These are phyloP conservation scores for Acer yangbiense DNA, from an alignment of 345 rosid genomes.

Conservation along the genomic window DNA sequence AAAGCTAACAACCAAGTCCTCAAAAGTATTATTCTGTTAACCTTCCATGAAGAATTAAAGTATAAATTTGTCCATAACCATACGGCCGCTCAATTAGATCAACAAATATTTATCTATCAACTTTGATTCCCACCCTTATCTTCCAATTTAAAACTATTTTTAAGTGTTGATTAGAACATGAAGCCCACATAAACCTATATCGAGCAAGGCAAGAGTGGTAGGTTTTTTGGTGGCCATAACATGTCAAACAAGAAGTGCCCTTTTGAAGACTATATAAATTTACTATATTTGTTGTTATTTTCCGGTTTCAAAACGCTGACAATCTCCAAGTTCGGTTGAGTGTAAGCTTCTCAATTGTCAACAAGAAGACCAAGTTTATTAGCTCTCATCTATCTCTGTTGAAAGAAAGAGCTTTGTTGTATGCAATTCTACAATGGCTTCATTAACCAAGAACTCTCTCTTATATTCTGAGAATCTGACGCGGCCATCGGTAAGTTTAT, in stretches of 20 bases:
- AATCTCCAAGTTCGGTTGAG: background rate
- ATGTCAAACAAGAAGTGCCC: constrained; percentile 14
- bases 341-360: background rate
- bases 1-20: constrained; percentile 14
- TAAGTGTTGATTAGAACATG: constrained; percentile 28
- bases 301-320: too few species aligned
- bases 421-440: constrained; percentile 22
- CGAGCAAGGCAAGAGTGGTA: background rate
- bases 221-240: constrained; percentile 32
- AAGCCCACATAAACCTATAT: constrained; percentile 26
- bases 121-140: background rate
- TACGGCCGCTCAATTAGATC: background rate
- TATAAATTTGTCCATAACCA: constrained; percentile 20
- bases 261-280: too few species aligned
- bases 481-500: constrained; percentile 37
- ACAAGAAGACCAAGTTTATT: background rate
- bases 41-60: constrained; percentile 1
- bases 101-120: background rate
- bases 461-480: constrained; percentile 42
- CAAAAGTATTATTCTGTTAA: background rate
- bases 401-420: background rate
- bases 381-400: background rate
- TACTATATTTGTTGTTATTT: too few species aligned
- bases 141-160: background rate
- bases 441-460: constrained; percentile 29